Base-by-base conservation (phyloP, 805 yeast genomes). In the Saccharomycopsis sp. region DNA sequence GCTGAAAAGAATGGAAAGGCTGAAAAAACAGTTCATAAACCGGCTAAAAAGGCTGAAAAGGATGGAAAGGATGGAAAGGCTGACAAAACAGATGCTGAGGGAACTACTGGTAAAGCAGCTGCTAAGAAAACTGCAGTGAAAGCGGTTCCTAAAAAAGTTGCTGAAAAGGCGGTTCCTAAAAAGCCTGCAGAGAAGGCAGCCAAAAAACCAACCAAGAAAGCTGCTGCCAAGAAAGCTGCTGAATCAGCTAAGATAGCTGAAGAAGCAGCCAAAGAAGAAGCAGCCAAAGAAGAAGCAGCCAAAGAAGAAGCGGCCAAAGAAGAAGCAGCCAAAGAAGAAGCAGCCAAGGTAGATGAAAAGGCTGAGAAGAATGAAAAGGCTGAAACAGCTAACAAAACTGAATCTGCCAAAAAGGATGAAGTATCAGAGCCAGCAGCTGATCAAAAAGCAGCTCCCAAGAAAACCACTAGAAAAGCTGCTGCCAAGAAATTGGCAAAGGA, bases 81-180 rank as follows among this genome's bases (percentile, higher is more conserved):
- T 7, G 37, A 29, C 9, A 29, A 29, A 29, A 12, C 12, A 29
- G 12, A 5, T 29, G 37, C 12, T 7, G 12, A 29, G 37, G 37
- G 12, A 29, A 29, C 37, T 29, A 5, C 37, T 7, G 12, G 14
- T 12, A 44, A 44, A 44, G 48, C 48, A 44, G 21, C 48, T 5
- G 21, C 48, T 16, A 18, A 44, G 21, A 44, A 44, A 44, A 12
- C 48, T n/a, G n/a, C n/a, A n/a, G n/a, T n/a, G n/a, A n/a, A n/a
- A n/a, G n/a, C n/a, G n/a, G n/a, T n/a, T n/a, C 18, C 9, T 15
- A 16, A 52, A 23, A 52, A 52, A n/a, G 21, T 18, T 4, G 12
- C 52, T 34, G 48, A 53, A 56, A 53, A 37, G 21, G 54, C 53
- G 18, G 54, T 14, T 14, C 40, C 55, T 47, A 44, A n/a, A n/a